Evolutionary conservation across 208 protist genomes (phyloP), one percentile per base, ranked within the genome.

Genomic region (Leishmania mexicana): DNA sequence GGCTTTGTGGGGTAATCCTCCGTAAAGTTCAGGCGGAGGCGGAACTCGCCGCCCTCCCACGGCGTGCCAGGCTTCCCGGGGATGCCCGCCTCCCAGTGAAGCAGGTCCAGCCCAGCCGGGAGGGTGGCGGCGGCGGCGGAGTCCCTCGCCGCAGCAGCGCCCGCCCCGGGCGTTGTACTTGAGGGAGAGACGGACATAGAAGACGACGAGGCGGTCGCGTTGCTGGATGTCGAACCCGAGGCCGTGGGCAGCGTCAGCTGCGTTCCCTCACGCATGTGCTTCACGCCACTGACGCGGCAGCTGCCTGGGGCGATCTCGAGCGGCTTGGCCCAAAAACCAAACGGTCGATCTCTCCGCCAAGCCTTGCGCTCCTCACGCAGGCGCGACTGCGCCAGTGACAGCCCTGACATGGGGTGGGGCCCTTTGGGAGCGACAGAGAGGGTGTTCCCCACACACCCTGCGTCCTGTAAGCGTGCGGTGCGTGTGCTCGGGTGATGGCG

Each of bases 1-100:
- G 99, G 99, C 78, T 97, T 98, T 31, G 90, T 96, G 64, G 99
- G 99, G 88, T 99, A 99, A 76, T 99, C 99, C 80, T 99, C 97
- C 3, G 97, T 93, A 84, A 99, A 99, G 78, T 93, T 84, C 47
- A 99, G 92, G 17, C 85, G 80, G 1, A 99, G 76, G 24, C 92
- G 93, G 81, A 99, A 99, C 76, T 99, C 89, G 8, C 98, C 99
- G 49, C 98, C 98, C 83, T 99, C 98, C 97, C 99, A 99, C 85
- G 98, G 91, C 76, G 97, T 98, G 70, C 90, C 97, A 24, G 89
- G 60, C 81, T 99, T 99, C 45, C 99, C 99, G 15, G 99, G 99
- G 78, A 99, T 99, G 24, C 98, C 98, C 70, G 98, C 99, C 80
- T 99, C 96, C 99, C 99, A 99, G 58, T 95, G 83, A 60, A 99